Base-by-base conservation (phyloP, 176 grass and related monocot genomes). In the Elaeis guineensis region DNA sequence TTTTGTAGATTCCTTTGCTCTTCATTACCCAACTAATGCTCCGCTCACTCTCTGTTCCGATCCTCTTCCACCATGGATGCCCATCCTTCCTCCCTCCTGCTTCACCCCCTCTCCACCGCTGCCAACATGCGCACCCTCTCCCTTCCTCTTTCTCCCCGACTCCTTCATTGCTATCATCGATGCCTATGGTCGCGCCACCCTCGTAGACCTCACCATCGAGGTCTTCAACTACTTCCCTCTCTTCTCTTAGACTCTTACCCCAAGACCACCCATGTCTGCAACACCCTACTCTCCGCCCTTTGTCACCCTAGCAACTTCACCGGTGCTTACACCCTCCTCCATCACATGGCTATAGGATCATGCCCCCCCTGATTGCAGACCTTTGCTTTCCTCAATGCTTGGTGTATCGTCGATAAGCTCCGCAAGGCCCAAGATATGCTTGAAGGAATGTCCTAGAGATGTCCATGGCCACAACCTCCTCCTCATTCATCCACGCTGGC, bases 371-470 rank as follows among this genome's bases (percentile, higher is more conserved):
- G 23, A 23, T 23, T 23, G 23, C 23, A 23, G 1, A 23, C 23
- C 23, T 23, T 23, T 23, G 23, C 23, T 23, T 23, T 23, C 23
- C 23, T 97, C 52, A 77, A 97, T n/a, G 82, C 83, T 16, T 91
- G 92, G 92, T 97, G 92, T 50, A 78, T 83, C 12, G 66, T 80
- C 25, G 87, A 87, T 17, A 97, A 91, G 80, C 78, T 97, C 62
- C 44, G 73, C 51, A 87, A 91, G 76, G 87, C 87, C 35, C 84
- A 97, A 72, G 78, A 80, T 52, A 88, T 97, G 58, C 88, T 97
- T 25, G 87, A 97, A 53, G 92, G 88, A 72, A 97, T 97, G 92
- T 73, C 76, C 12, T 50, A 52, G 76, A 73, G 78, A 7, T 3
- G 84, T 89, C 58, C 80, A 83, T n/a, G 84, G 76, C 25, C 81